Base-by-base conservation (phyloP, 352 stramenopile genomes). In the Paralagenidium karlingii region DNA sequence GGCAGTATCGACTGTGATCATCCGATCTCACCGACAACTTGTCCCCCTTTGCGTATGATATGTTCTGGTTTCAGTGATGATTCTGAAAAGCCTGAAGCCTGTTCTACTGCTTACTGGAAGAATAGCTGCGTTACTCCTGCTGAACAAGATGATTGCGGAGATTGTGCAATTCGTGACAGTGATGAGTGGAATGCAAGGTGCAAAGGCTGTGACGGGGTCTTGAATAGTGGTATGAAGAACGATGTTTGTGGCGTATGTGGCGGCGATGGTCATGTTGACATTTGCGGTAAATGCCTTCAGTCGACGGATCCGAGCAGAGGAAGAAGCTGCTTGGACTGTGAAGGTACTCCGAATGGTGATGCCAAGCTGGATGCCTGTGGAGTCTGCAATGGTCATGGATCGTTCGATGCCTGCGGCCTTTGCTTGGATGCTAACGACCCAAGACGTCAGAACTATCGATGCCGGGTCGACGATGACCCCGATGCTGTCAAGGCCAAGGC, bases 381-480 rank as follows among this genome's bases (percentile, higher is more conserved):
- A n/a, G n/a, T 63, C 7, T 68, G 58, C 29, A 51, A 40, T 24
- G 50, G 58, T 18, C 53, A 52, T 20, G 53, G 58, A 0, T 63
- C 58, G 8, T 64, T 68, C 15, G 58, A 68, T 38, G 47, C 47
- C 8, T 68, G 58, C 24, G 58, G 58, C 2, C 24, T 68, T 6
- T 68, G 58, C 31, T 40, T 63, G 13, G 53, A 66, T n/a, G 48
- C 38, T 2, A 34, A 38, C 11, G 56, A 68, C 20, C 53, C 50
- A 6, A 33, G 53, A 4, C 50, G 53, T 2, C 53, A 68, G 43
- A 63, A 55, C 12, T 49, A 47, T 20, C 43, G 26, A 3, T 68
- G 58, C 15, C 53, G 44, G 8, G 43, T 61, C 15, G 46, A 56
- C 5, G 44, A 63, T 24, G 58, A 63, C 31, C 53, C 53, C 0